Evolutionary conservation across 2,329 filamentous ascomycete species (phyloP).

Genomic region (Ascochyta viciae-villosae): DNA sequence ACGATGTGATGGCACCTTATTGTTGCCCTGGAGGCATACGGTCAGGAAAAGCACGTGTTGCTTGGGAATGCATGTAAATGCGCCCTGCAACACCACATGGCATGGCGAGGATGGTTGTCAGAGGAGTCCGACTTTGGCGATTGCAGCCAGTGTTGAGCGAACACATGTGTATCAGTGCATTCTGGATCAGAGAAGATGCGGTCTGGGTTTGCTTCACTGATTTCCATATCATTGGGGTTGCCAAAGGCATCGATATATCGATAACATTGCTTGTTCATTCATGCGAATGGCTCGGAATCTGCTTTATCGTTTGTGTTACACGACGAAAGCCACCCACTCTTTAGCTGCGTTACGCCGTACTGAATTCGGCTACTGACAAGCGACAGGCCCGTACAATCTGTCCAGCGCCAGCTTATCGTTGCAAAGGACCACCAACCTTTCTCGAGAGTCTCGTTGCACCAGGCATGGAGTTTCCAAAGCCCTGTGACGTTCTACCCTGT

Average conservation of each 20-base stretch:
- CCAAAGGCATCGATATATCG: neutral
- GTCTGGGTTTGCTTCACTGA: too few relatives aligned
- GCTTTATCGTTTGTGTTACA: neutral
- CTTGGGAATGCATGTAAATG: neutral
- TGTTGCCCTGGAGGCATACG: too few relatives aligned
- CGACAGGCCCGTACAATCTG: neutral
- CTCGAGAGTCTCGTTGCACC: slow-evolving; percentile 40
- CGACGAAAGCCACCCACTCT: neutral
- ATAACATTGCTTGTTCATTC: too few relatives aligned
- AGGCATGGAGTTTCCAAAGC: slow-evolving; percentile 38
- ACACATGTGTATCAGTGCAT: too few relatives aligned
- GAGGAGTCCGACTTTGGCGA: too few relatives aligned
- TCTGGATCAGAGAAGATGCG: too few relatives aligned
- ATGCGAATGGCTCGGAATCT: neutral
- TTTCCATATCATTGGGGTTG: neutral
- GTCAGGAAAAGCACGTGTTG: too few relatives aligned
- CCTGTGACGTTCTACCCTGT: slow-evolving; percentile 19
- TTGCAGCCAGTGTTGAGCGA: too few relatives aligned
- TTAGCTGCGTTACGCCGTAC: neutral
- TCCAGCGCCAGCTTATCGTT: slow-evolving; percentile 12
- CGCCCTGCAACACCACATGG: neutral
- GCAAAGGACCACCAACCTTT: slow-evolving; percentile 23
- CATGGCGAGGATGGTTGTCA: neutral
- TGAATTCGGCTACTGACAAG: neutral
- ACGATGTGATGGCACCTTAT: too few relatives aligned